A percentile compares a stretch with the other conserved stretches of the same genome.
These are phyloP conservation scores for Cystofilobasidium bisporidii DNA, from an alignment of 768 basidiomycete species.

Conservation along the genomic window DNA sequence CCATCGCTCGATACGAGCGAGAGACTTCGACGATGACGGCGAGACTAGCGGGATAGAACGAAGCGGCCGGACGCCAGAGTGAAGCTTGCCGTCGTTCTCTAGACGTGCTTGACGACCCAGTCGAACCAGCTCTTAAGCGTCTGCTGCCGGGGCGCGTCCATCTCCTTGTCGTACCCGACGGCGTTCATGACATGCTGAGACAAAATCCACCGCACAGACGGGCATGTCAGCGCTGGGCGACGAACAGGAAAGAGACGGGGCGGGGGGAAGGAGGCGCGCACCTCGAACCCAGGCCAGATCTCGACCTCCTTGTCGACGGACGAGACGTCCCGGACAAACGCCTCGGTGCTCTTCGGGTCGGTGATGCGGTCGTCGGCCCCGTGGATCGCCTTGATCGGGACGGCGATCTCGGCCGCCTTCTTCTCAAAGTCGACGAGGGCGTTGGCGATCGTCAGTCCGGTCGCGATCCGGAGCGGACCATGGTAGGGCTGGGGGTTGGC, in stretches of 20 bases:
- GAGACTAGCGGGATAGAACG: too few relatives aligned
- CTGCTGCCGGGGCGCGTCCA: conserved; percentile 19
- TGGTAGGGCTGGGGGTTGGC: conserved; percentile 23
- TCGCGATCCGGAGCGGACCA: conserved; percentile 22
- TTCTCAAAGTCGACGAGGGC: not conserved
- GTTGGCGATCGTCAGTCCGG: conserved; percentile 10
- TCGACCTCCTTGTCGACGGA: conserved; percentile 12
- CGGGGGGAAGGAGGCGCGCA: not conserved
- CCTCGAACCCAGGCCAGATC: conserved; percentile 26
- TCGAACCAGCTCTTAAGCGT: conserved; percentile 13
- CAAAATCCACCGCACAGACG: not conserved
- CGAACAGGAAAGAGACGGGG: not conserved
- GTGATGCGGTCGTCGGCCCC: conserved; percentile 22
- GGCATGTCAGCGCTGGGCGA: not conserved
- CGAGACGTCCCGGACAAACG: conserved; percentile 10
- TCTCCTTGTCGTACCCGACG: conserved; percentile 21
- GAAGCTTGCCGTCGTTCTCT: not conserved
- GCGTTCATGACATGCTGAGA: conserved; percentile 23
- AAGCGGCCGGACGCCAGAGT: too few relatives aligned
- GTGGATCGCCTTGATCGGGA: conserved; percentile 17
- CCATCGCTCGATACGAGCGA: too few relatives aligned
- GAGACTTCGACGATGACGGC: too few relatives aligned
- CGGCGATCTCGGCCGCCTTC: not conserved
- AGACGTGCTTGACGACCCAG: conserved; percentile 14
- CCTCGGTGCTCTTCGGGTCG: conserved; percentile 3